Conservation (phyloP, 345 rosid species). For the Corchorus olitorius region DNA sequence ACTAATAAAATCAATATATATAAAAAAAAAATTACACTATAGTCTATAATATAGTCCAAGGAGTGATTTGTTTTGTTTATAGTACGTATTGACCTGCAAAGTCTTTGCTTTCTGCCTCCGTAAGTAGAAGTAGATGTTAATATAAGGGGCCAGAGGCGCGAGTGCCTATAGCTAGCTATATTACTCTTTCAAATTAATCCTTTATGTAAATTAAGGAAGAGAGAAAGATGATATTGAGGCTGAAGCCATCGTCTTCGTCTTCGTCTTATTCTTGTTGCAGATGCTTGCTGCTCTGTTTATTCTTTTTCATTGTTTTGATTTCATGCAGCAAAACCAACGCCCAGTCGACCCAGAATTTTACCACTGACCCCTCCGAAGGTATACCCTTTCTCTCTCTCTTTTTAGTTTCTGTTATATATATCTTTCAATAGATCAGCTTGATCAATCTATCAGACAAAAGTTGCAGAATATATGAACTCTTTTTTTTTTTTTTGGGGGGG, state of each 20-base stretch:
- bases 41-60: too few species aligned
- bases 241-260: background rate
- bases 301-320: background rate
- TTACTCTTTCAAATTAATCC: too few species aligned
- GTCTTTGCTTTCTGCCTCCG: background rate
- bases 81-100: background rate
- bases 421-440: too few species aligned
- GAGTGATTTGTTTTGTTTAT: too few species aligned
- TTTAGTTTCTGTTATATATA: too few species aligned
- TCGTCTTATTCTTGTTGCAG: too few species aligned
- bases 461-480: too few species aligned
- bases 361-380: constrained; percentile 20
- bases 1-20: too few species aligned
- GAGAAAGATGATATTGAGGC: too few species aligned
- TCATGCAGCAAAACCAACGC: background rate
- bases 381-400: background rate
- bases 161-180: background rate
- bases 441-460: too few species aligned
- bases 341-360: constrained; percentile 7
- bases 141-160: background rate
- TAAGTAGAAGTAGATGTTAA: background rate
- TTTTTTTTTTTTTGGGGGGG: too few species aligned
- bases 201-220: background rate
- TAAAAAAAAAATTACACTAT: too few species aligned
- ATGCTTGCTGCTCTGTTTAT: background rate